These are phyloP conservation scores for Cyamopsis tetragonoloba DNA, from an alignment of 306 rosid species.

Conservation along the genomic window DNA sequence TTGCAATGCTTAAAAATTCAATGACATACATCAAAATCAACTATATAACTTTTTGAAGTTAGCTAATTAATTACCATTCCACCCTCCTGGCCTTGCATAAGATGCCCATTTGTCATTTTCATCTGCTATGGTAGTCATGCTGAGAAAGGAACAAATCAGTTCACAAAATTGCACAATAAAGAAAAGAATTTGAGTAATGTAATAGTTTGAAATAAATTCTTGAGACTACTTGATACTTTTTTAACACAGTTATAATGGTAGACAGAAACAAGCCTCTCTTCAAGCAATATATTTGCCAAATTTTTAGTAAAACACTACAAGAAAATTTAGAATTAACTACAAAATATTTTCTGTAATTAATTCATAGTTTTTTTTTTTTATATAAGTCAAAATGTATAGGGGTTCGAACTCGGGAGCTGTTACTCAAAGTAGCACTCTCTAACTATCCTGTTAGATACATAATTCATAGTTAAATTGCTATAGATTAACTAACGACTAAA, in stretches of 20 bases:
- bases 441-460: too few relatives aligned
- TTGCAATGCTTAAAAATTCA: neutral
- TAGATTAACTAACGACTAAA: too few relatives aligned
- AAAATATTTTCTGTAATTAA: too few relatives aligned
- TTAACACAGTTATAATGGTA: constrained; percentile 46
- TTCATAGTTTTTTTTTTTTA: too few relatives aligned
- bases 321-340: too few relatives aligned
- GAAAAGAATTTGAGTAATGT: neutral
- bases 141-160: neutral
- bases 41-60: neutral
- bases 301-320: neutral
- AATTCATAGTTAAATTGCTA: too few relatives aligned
- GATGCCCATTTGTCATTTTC: constrained; percentile 63
- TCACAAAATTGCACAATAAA: constrained; percentile 12
- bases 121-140: constrained; percentile 61
- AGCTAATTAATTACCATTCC: constrained; percentile 59
- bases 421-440: too few relatives aligned
- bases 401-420: too few relatives aligned
- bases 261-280: constrained; percentile 19
- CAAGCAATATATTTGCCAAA: neutral
- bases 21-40: neutral
- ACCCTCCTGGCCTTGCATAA: constrained; percentile 65
- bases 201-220: too few relatives aligned
- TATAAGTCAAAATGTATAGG: too few relatives aligned
- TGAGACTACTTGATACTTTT: too few relatives aligned